Base-by-base conservation (phyloP, 176 grass and related monocot species). In the Canna indica region DNA sequence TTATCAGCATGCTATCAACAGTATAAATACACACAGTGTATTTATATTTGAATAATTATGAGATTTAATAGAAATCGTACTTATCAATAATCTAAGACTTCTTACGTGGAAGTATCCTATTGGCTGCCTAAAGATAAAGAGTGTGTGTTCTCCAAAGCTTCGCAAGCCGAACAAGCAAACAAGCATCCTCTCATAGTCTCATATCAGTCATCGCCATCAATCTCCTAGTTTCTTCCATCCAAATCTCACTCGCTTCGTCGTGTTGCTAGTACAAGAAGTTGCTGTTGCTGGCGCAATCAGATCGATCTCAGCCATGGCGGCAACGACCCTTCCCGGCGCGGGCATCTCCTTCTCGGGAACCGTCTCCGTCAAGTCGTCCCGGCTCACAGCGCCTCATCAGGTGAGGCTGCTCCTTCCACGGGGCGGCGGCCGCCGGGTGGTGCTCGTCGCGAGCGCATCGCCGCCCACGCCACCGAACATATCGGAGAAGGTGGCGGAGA, bases 401-500 rank as follows among this genome's bases (percentile, higher is more conserved):
- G 32, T 31, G 31, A 57, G 28, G 33, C 66, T 73, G 47, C 31
- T 64, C 76, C 69, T 59, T 39, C 22, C 13, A 16, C 20, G 16
- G 4, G 66, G 17, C 5, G 2, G 34, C 45, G 28, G 34, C 75
- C 24, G 25, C 28, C 67, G 14, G 20, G 29, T 42, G 46, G 79
- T 77, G 28, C 44, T 67, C 26, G 68, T 77, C 74, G 85, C 83
- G 1, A 82, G 76, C 29, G 83, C 83, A 71, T 81, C 85, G 74
- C 81, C 83, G 12, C 57, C 76, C 0, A 96, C 93, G 34, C 93
- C 93, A 36, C 29, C 86, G 36, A 60, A 47, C 16, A 87, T 96
- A 64, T 91, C 93, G 4, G 83, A 89, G 13, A 84, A 87, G 85
- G 58, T 96, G 73, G 88, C 85, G 59, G 92, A 96, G 1, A 96